Percentiles rank a stretch among this genome's conserved stretches.
Evolutionary conservation across 2,329 filamentous ascomycete genomes (phyloP).

Genomic region (Hawksworthiomyces lignivorus): DNA sequence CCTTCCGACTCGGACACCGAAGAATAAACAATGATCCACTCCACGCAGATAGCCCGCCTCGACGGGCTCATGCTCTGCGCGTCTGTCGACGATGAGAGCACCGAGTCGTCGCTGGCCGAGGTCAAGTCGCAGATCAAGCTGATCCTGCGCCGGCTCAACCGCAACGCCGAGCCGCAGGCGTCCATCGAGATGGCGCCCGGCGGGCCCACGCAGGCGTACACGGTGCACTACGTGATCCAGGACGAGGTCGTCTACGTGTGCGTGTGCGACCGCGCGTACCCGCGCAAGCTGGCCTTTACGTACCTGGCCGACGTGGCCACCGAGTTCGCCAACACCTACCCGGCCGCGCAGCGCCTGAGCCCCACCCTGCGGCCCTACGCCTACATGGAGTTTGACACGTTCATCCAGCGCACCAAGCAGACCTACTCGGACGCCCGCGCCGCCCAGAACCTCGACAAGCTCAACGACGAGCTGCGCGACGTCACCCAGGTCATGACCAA

Average conservation of each 20-base stretch:
- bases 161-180: constrained; percentile 83
- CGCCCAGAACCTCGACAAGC: constrained; percentile 83
- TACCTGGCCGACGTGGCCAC: constrained; percentile 88
- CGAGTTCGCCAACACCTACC: constrained; percentile 87
- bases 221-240: constrained; percentile 80
- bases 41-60: constrained; percentile 88
- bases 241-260: constrained; percentile 84
- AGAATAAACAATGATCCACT: constrained; percentile 83
- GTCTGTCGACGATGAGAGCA: constrained; percentile 81
- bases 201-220: constrained; percentile 42
- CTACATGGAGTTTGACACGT: constrained; percentile 97
- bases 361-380: constrained; percentile 81
- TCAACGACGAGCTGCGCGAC: constrained; percentile 95
- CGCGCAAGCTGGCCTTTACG: constrained; percentile 95
- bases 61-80: constrained; percentile 94
- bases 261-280: constrained; percentile 90
- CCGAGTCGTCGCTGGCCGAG: constrained; percentile 70
- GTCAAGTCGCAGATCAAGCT: constrained; percentile 88
- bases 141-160: constrained; percentile 78
- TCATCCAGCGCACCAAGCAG: constrained; percentile 86
- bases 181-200: constrained; percentile 70
- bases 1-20: too few species aligned
- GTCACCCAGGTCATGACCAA: constrained; percentile 99
- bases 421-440: constrained; percentile 91
- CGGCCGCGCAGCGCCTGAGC: constrained; percentile 62